phyloP scores from a whole-genome alignment of 371 early-diverging fungal genomes.

The Apophysomyces sp. region DNA sequence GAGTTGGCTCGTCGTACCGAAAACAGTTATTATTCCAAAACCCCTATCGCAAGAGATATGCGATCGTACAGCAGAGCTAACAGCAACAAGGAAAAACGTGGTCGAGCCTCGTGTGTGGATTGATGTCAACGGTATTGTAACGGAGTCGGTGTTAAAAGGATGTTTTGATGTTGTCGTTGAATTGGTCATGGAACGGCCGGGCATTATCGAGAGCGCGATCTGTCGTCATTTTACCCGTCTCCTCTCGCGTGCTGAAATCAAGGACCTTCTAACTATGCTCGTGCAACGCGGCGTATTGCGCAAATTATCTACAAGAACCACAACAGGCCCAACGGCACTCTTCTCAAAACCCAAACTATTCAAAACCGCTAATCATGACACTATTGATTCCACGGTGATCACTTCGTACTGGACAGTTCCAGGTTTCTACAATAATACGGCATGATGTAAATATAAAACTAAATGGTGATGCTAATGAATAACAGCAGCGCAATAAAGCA shows the following conservation, averaged over 20 bases:
- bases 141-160: constrained; percentile 12
- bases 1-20: constrained; percentile 14
- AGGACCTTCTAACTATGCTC: constrained; percentile 20
- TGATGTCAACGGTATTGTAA: constrained; percentile 24
- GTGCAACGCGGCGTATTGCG: constrained; percentile 13
- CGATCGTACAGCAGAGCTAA: neutral
- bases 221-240: constrained; percentile 3
- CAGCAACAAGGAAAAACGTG: neutral
- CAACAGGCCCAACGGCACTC: neutral
- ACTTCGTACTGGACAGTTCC: constrained; percentile 12
- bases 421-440: constrained; percentile 5
- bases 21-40: neutral
- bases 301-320: neutral
- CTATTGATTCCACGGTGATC: neutral
- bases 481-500: too few relatives aligned
- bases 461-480: too few relatives aligned
- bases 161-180: constrained; percentile 20
- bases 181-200: constrained; percentile 26
- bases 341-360: constrained; percentile 8
- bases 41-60: neutral
- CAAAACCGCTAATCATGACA: neutral
- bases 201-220: constrained; percentile 21
- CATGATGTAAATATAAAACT: constrained; percentile 4
- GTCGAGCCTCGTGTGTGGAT: constrained; percentile 29
- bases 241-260: constrained; percentile 20